phyloP scores from a whole-genome alignment of 495 filamentous ascomycete genomes.

The Delitschia confertaspora region DNA sequence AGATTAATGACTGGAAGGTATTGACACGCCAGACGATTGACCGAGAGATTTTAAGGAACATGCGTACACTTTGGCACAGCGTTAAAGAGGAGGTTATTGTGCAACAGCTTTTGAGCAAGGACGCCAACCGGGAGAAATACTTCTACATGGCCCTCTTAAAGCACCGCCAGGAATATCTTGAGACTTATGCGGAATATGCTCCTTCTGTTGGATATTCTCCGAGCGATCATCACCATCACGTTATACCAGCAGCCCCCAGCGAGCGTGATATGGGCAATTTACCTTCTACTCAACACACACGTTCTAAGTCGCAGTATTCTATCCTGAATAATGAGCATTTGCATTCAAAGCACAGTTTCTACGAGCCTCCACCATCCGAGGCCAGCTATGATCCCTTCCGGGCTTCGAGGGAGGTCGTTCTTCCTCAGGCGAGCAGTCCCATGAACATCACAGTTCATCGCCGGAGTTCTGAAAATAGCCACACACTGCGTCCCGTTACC shows the following conservation, averaged over 20 bases:
- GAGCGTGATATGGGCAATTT: slow-evolving; percentile 34
- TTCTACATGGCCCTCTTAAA: slow-evolving; percentile 79
- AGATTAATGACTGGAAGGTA: slow-evolving; percentile 45
- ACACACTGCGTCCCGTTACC: slow-evolving; percentile 18
- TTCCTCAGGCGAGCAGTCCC: slow-evolving; percentile 38
- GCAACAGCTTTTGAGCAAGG: slow-evolving; percentile 52
- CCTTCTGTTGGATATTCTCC: slow-evolving; percentile 65
- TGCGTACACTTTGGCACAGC: slow-evolving; percentile 82
- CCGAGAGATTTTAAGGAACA: slow-evolving; percentile 65
- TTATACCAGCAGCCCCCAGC: slow-evolving; percentile 43
- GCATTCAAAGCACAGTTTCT: slow-evolving; percentile 36
- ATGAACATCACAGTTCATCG: slow-evolving; percentile 61
- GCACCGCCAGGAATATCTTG: slow-evolving; percentile 71
- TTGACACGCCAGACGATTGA: slow-evolving; percentile 56
- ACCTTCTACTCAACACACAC: slow-evolving; percentile 39
- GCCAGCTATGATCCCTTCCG: slow-evolving; percentile 77
- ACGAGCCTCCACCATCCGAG: slow-evolving; percentile 38
- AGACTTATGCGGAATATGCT: slow-evolving; percentile 59
- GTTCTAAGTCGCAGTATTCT: slow-evolving; percentile 59
- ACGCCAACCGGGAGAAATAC: slow-evolving; percentile 76
- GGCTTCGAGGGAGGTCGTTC: slow-evolving; percentile 49
- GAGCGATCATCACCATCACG: slow-evolving; percentile 84
- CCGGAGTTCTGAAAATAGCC: slow-evolving; percentile 22
- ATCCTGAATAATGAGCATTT: slow-evolving; percentile 53
- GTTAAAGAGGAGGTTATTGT: slow-evolving; percentile 63